These are phyloP conservation scores for Aureobasidium subglaciale DNA, from an alignment of 2,329 filamentous ascomycete genomes.

Conservation along the genomic window DNA sequence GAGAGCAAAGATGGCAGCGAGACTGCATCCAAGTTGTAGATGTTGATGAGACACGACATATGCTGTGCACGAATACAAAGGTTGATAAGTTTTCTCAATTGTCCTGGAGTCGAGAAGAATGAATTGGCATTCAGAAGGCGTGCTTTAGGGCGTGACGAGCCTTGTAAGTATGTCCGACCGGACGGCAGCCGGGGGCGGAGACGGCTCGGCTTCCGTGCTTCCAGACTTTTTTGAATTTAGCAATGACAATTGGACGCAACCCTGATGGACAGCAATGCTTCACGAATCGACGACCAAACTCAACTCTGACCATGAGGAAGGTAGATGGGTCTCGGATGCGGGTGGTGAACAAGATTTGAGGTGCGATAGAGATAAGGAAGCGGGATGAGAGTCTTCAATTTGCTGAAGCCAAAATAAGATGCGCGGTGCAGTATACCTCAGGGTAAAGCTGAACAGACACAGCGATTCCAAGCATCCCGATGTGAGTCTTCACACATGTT, in stretches of 20 bases:
- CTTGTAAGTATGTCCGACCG: not conserved
- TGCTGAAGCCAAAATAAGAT: too few species aligned
- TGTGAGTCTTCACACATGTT: too few species aligned
- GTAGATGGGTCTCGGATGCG: too few species aligned
- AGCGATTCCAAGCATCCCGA: too few species aligned
- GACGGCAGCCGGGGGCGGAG: not conserved
- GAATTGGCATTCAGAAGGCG: not conserved
- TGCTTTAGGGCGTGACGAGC: not conserved
- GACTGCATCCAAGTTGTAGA: conserved; percentile 6
- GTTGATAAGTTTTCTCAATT: not conserved
- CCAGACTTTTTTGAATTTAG: not conserved
- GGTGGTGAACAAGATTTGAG: too few species aligned
- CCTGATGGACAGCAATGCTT: not conserved
- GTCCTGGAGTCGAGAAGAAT: not conserved
- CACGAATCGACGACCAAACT: not conserved
- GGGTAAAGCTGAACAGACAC: too few species aligned
- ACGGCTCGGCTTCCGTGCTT: conserved; percentile 2
- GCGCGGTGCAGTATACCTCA: too few species aligned
- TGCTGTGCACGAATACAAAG: not conserved
- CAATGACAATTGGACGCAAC: not conserved
- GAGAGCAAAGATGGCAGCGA: conserved; percentile 17
- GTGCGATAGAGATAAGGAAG: too few species aligned
- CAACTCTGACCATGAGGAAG: not conserved
- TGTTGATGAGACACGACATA: not conserved
- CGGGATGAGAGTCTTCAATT: too few species aligned